These are phyloP conservation scores for Apiospora rasikravindrae DNA, from an alignment of 2,329 filamentous ascomycete species.

Conservation along the genomic window DNA sequence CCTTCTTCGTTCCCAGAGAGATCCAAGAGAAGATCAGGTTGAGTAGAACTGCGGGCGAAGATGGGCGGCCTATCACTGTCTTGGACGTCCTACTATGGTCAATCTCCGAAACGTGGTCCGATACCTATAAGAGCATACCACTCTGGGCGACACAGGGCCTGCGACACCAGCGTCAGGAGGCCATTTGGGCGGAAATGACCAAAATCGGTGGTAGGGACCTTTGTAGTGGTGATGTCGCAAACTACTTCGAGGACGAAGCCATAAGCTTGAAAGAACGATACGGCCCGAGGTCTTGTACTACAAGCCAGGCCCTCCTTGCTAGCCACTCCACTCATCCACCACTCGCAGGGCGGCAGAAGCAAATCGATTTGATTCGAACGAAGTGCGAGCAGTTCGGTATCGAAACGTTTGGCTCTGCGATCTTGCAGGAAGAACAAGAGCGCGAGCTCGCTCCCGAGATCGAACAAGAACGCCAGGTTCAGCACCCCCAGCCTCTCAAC, in stretches of 20 bases:
- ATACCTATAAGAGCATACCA: constrained; percentile 55
- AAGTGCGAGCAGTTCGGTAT: constrained; percentile 45
- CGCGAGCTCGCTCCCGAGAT: constrained; percentile 69
- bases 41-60: constrained; percentile 15
- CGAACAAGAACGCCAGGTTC: constrained; percentile 62
- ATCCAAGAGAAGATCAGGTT: constrained; percentile 58
- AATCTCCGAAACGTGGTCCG: constrained; percentile 60
- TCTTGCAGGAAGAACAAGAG: constrained; percentile 70
- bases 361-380: constrained; percentile 33
- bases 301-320: constrained; percentile 16
- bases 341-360: constrained; percentile 33
- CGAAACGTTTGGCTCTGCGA: constrained; percentile 36
- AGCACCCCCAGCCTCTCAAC: constrained; percentile 49
- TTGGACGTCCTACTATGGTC: constrained; percentile 64
- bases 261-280: constrained; percentile 59
- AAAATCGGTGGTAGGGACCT: constrained; percentile 31
- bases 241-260: constrained; percentile 61
- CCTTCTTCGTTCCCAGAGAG: constrained; percentile 65
- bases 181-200: constrained; percentile 39
- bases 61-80: constrained; percentile 46
- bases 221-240: neutral
- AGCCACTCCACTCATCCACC: constrained; percentile 7
- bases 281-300: constrained; percentile 37
- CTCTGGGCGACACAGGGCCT: constrained; percentile 67
- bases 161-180: constrained; percentile 51